Base-by-base conservation (phyloP, 495 filamentous ascomycete genomes). In the Aspergillus sparsus region DNA sequence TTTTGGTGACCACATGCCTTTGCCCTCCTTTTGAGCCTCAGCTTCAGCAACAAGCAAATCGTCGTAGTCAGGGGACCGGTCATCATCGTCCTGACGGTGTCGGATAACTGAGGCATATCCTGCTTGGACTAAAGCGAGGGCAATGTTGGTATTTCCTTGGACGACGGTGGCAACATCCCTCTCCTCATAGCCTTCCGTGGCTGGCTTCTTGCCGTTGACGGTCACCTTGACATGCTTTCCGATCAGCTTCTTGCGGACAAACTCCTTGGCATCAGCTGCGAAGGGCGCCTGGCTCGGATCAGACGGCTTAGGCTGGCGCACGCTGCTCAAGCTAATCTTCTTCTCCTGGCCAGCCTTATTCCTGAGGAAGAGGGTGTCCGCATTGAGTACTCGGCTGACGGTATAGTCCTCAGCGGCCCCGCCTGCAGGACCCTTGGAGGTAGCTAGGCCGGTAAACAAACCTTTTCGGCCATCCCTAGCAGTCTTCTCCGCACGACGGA, bases 1-100 rank as follows among this genome's bases (percentile, higher is more conserved):
- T 77, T 97, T 98, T 47, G 87, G 77, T 10, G 88, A 86, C 92
- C 93, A 97, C 85, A 99, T 95, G 53, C 95, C 95, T 75, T 93
- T 95, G 71, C 85, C 85, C 41, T 91, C 92, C 65, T 88, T 87
- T 67, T 88, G 84, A 13, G 94, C 93, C 16, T 83, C 82, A 64
- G 94, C 90, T 73, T 99, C 95, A 8, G 93, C 93, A 9, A 86
- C 87, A 32, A 98, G 81, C 34, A 99, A 80, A 64, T 94, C 88
- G 65, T 99, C 95, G 69, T 98, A 99, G 68, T 94, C 90, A 27
- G 92, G 87, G 39, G 91, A 93, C 4, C 95, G 84, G 70, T 98
- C 95, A 4, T 88, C 87, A 66, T 98, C 95, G 66, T 97, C 93
- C 74, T 89, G 87, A 50, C 91, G 84, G 76, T 99, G 95, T 27